Conservation (phyloP, 179 eudicot species). For the Silene vulgaris region DNA sequence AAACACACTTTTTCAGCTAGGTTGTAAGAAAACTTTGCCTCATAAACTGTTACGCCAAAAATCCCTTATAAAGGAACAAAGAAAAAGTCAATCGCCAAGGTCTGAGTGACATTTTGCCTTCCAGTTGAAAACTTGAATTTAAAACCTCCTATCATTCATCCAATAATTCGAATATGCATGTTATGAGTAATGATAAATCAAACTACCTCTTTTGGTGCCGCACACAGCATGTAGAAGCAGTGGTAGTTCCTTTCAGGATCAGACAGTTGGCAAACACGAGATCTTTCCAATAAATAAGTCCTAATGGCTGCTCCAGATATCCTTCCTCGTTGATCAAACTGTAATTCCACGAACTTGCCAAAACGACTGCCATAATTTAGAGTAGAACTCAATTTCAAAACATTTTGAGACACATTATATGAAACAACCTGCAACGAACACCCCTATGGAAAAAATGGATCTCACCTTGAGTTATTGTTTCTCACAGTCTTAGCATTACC, state of each 20-base stretch:
- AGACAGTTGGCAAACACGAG: conserved; percentile 93
- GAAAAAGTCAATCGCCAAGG: background rate
- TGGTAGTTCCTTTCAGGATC: conserved; percentile 97
- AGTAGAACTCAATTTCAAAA: background rate
- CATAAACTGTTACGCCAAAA: background rate
- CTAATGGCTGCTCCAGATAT: conserved; percentile 97
- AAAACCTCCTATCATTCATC: background rate
- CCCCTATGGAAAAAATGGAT: background rate
- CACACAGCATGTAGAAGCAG: conserved; percentile 95
- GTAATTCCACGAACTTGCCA: conserved; percentile 93
- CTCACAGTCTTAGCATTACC: conserved; percentile 97
- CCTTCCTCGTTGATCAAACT: conserved; percentile 65
- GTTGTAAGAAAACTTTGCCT: background rate
- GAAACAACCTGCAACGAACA: conserved; percentile 6
- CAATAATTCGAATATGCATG: background rate
- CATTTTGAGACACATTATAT: background rate
- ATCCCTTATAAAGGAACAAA: background rate
- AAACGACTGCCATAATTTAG: conserved; percentile 63
- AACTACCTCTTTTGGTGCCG: conserved; percentile 86
- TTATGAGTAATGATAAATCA: background rate
- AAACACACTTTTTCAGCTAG: background rate
- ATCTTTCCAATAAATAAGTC: conserved; percentile 85
- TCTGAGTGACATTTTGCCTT: background rate
- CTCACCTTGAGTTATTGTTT: conserved; percentile 90
- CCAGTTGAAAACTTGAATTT: background rate